Evolutionary conservation across 306 rosid genomes (phyloP), one percentile per base, ranked within the genome.

Genomic region (Senna tora): DNA sequence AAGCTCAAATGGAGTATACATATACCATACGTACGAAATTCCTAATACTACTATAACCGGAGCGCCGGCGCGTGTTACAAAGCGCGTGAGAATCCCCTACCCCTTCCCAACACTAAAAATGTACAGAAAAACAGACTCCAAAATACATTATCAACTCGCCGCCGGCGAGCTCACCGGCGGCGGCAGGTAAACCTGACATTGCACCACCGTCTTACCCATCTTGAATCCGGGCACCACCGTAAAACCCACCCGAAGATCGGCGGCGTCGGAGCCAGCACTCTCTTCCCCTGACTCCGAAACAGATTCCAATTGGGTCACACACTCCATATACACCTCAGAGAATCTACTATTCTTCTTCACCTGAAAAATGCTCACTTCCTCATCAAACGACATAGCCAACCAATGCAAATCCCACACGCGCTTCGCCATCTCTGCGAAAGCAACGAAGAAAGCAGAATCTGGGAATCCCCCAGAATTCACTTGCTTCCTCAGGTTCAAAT

Each of bases 261-360:
- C 56, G 51, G 68, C 62, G 7, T 39, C 71, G 15, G 78, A 61
- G 19, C 57, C 72, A 22, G 21, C 65, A 9, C 79, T 46, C 32
- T 88, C 64, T 32, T 58, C 88, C 34, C 74, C 59, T 22, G 80
- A 80, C 0, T 65, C 21, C 39, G 76, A 76, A 76, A 76, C 67
- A 0, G 85, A n/a, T 54, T 81, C 87, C 14, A 20, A n/a, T n/a
- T 80, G 84, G 0, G 85, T 82, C 17, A 84, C 89, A 62, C 89
- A 79, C 79, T 89, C 97, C 99, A 91, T 94, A 84, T 83, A 91
- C 76, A 94, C 93, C 77, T 94, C 99, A 9, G 96, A 91, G 86
- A 89, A 94, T 47, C 99, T 86, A 20, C 84, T 25, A 28, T 83
- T 80, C 67, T 79, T 91, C 82, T 79, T 83, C 2, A 88, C 92